phyloP scores from a whole-genome alignment of 1,139 yeast genomes.

The Yamadazyma epiphylla region DNA sequence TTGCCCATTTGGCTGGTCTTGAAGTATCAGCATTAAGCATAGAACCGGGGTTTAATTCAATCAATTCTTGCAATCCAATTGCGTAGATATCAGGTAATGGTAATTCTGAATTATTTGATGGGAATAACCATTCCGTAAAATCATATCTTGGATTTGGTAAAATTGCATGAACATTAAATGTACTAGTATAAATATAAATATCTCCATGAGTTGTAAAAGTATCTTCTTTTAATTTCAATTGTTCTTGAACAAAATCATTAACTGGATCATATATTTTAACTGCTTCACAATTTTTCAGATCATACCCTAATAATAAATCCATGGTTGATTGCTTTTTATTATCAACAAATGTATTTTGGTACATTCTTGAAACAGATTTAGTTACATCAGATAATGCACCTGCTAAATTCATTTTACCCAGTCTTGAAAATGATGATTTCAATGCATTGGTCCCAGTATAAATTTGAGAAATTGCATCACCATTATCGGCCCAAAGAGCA shows the following conservation, averaged over 20 bases:
- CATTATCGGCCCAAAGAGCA: conserved; percentile 95
- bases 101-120: conserved; percentile 48
- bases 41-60: conserved; percentile 85
- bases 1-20: conserved; percentile 63
- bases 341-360: conserved; percentile 93
- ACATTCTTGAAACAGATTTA: conserved; percentile 90
- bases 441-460: conserved; percentile 97
- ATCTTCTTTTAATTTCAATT: conserved; percentile 47
- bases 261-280: conserved; percentile 86
- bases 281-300: conserved; percentile 59
- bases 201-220: conserved; percentile 59
- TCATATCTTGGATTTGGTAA: conserved; percentile 47
- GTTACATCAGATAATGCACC: conserved; percentile 96
- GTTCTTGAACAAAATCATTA: conserved; percentile 69
- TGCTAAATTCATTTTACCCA: conserved; percentile 93
- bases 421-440: conserved; percentile 88
- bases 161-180: conserved; percentile 87
- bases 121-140: conserved; percentile 78
- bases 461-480: conserved; percentile 93
- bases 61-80: conserved; percentile 89
- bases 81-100: conserved; percentile 68
- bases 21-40: conserved; percentile 67
- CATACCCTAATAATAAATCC: conserved; percentile 79
- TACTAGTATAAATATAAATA: conserved; percentile 72
- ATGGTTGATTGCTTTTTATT: conserved; percentile 83